Percentiles rank a stretch among this genome's conserved stretches.
These are phyloP conservation scores for Colletotrichum theobromicola DNA, from an alignment of 2,329 filamentous ascomycete species.

Conservation along the genomic window DNA sequence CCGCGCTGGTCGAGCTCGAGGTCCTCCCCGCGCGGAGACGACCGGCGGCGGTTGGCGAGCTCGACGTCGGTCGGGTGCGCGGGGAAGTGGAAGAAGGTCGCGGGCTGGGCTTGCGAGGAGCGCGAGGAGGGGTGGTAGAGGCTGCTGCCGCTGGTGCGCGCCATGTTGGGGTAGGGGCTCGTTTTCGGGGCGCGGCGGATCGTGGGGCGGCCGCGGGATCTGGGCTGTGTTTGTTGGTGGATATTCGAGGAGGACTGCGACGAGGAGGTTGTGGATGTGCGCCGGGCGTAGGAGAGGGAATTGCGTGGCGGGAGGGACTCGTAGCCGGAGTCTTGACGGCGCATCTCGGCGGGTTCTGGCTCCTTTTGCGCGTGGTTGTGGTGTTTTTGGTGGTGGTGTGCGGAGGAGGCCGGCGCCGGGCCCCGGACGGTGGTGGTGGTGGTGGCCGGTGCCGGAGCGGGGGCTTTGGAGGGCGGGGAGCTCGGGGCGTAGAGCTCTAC, in stretches of 20 bases:
- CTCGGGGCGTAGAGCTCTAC: conserved; percentile 51
- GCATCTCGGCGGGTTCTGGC: conserved; percentile 47
- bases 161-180: conserved; percentile 26
- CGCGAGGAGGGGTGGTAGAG: conserved; percentile 11
- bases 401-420: conserved; percentile 1
- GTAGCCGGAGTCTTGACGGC: conserved; percentile 64
- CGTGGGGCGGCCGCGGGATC: conserved; percentile 44
- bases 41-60: background rate
- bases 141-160: conserved; percentile 13
- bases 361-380: conserved; percentile 18
- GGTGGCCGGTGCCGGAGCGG: conserved; percentile 15
- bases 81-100: conserved; percentile 56
- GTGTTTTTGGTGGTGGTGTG: conserved; percentile 12
- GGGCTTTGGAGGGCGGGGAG: conserved; percentile 27
- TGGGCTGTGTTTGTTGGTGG: conserved; percentile 26
- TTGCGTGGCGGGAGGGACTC: conserved; percentile 52
- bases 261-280: conserved; percentile 37
- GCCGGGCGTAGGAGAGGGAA: conserved; percentile 39
- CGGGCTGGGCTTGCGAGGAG: conserved; percentile 27
- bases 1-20: conserved; percentile 26
- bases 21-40: background rate
- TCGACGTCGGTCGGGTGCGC: conserved; percentile 41
- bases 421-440: background rate
- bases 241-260: conserved; percentile 30
- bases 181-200: conserved; percentile 47